Evolutionary conservation across 495 filamentous ascomycete species (phyloP), one percentile per base, ranked within the genome.

Genomic region (Tuber aestivum): DNA sequence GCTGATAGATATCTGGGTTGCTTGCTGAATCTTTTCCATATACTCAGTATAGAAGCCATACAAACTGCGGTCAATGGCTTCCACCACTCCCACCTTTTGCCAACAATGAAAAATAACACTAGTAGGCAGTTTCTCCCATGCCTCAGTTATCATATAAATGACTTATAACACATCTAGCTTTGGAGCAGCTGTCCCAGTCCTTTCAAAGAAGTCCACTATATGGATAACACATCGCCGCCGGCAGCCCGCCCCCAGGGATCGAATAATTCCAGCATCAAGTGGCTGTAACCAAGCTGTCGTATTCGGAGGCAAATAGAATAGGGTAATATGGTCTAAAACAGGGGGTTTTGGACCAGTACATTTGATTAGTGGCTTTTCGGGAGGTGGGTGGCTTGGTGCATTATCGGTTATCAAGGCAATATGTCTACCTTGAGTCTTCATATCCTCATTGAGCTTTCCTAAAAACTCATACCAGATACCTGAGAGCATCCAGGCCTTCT

Each of bases 391-490:
- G n/a, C 81, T 80, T 32, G 82, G 79, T 50, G 81, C 81, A 37
- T 83, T 83, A 74, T 84, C 78, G 0, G 83, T 76, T 42, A 82
- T 35, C 14, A 83, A 76, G 32, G 81, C 73, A 69, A 82, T 83
- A 42, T 82, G 76, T 41, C 77, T 65, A 23, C 69, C 70, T 79
- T 70, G 75, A 61, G 84, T 56, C 82, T 76, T 41, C 74, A 77
- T 74, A 82, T 82, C 48, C 77, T 76, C 0, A 40, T 73, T 18
- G 12, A 71, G 50, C 38, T 77, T 77, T 79, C 82, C 74, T 76
- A 84, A 41, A 77, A 81, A 69, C 77, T 82, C 68, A 70, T 74
- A 79, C 74, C 74, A 75, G 1, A 71, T 16, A 1, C 74, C 69
- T 8, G 74, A 68, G 0, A 75, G 18, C 74, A 75, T 75, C 74